phyloP scores from a whole-genome alignment of 768 basidiomycete species.

The Collybia sordida region DNA sequence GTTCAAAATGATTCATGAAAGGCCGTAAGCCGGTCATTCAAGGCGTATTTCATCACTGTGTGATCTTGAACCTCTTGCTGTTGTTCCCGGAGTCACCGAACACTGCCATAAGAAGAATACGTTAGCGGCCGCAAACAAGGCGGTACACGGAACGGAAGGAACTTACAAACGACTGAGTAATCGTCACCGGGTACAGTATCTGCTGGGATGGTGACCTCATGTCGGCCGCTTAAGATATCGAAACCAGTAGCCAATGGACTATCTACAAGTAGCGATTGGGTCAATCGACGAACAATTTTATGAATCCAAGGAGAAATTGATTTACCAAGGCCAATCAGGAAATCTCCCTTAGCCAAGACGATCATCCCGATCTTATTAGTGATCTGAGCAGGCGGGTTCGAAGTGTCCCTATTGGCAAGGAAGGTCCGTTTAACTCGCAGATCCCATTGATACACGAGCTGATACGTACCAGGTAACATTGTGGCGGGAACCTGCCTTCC shows the following conservation, averaged over 20 bases:
- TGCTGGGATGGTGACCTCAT: constrained; percentile 32
- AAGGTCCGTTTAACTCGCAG: neutral
- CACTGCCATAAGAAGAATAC: constrained; percentile 18
- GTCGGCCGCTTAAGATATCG: constrained; percentile 33
- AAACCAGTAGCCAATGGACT: constrained; percentile 31
- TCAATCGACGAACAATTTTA: neutral
- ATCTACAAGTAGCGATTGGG: constrained; percentile 17
- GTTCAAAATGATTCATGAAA: constrained; percentile 6
- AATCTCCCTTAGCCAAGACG: constrained; percentile 35
- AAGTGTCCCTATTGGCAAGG: constrained; percentile 32
- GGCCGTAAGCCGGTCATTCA: neutral
- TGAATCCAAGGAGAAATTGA: neutral
- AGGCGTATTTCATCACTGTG: constrained; percentile 20
- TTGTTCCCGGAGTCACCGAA: constrained; percentile 36
- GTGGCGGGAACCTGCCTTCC: constrained; percentile 38
- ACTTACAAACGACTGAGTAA: constrained; percentile 41
- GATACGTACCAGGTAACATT: constrained; percentile 44
- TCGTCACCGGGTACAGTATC: constrained; percentile 28
- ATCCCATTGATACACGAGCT: neutral
- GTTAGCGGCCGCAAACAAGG: neutral
- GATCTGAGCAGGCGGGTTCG: constrained; percentile 40
- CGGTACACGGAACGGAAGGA: neutral
- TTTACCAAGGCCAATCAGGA: constrained; percentile 29
- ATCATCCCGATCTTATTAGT: constrained; percentile 46
- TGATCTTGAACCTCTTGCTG: constrained; percentile 45